Percentiles rank a stretch among this genome's conserved stretches.
Conservation (phyloP, 2,329 filamentous ascomycete species). For the Diplodia scrobiculata region DNA sequence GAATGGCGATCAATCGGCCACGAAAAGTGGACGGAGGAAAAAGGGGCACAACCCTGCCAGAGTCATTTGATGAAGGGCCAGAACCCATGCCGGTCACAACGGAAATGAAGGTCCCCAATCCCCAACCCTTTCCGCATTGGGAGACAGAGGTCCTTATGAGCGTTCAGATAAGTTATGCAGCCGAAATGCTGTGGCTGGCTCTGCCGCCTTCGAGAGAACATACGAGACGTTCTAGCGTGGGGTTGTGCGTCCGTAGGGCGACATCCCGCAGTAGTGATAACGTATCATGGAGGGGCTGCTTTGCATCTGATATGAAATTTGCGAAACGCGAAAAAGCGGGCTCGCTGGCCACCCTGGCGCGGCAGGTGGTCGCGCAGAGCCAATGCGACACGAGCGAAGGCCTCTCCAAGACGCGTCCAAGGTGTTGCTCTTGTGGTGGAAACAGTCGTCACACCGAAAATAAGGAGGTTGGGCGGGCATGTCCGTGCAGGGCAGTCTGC, state of each 20-base stretch:
- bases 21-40: conserved; percentile 26
- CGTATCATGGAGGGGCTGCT: conserved; percentile 24
- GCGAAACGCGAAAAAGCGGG: conserved; percentile 26
- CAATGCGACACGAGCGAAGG: conserved; percentile 16
- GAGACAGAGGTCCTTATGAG: conserved; percentile 16
- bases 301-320: conserved; percentile 27
- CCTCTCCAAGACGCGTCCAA: conserved; percentile 20
- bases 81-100: conserved; percentile 25
- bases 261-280: conserved; percentile 25
- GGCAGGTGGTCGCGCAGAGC: conserved; percentile 20
- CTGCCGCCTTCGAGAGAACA: conserved; percentile 31
- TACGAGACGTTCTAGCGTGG: conserved; percentile 43
- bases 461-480: conserved; percentile 19
- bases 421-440: conserved; percentile 15
- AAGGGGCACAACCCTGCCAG: conserved; percentile 22
- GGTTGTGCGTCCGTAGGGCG: conserved; percentile 33
- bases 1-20: conserved; percentile 24
- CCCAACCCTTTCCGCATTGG: conserved; percentile 9
- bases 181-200: neutral
- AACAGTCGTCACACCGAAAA: conserved; percentile 17
- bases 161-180: conserved; percentile 25
- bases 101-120: conserved; percentile 19
- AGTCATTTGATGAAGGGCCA: conserved; percentile 28
- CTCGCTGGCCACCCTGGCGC: neutral
- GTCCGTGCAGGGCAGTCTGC: conserved; percentile 11